Evolutionary conservation across 176 grass and related monocot species (phyloP), one percentile per base, ranked within the genome.

Genomic region (Pharus latifolius): DNA sequence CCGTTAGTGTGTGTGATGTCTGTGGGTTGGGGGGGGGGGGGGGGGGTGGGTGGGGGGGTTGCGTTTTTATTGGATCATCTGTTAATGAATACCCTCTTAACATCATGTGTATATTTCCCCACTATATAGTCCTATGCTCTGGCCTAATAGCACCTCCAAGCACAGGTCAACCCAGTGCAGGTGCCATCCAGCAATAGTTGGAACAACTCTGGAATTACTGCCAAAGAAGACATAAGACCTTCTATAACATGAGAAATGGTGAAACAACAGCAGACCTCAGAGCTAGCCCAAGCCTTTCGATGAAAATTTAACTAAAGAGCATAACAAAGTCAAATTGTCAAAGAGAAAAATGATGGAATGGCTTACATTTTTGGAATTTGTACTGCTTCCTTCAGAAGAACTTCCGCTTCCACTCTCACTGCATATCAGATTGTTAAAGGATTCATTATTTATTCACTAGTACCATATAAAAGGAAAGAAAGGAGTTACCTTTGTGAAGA

Each of bases 351-450:
- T 24, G 48, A 54, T 61, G 19, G 33, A 69, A 31, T 63, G 5
- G n/a, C 79, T 35, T 83, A 87, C 85, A 83, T 80, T 87, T 83
- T 87, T 78, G 8, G 85, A 87, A 83, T 87, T 57, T 46, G 85
- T 69, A 56, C 79, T 82, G 79, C 85, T 83, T 69, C 74, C 79
- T 69, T 82, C 69, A 67, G 79, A 82, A 60, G 76, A 78, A 74
- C 68, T 82, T 65, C 55, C 54, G 2, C 84, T 87, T 87, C 85
- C 79, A 69, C 79, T 87, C 68, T 87, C 74, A 74, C 85, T 78
- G 73, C 68, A 74, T 48, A 63, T 76, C 70, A 76, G 11, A 69
- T 56, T 74, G 37, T 32, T 46, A 51, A 56, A 52, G 15, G 56
- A 27, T 74, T 53, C 35, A 33, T 42, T 20, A 60, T 20, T 43